These are phyloP conservation scores for Galeopsis tetrahit DNA, from an alignment of 257 asterid species.

Conservation along the genomic window DNA sequence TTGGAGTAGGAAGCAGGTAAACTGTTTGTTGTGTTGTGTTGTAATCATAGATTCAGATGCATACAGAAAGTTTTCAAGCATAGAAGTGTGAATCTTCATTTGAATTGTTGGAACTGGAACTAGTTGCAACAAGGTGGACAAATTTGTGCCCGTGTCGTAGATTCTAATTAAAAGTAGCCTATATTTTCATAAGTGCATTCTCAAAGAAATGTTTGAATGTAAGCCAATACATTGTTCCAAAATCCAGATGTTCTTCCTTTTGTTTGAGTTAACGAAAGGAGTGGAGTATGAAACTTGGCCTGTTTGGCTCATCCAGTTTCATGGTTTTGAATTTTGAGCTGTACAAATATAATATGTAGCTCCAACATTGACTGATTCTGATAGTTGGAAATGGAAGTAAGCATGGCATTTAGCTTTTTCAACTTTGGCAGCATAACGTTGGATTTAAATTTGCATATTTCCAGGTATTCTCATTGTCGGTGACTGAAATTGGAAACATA, in stretches of 20 bases:
- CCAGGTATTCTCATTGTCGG: constrained; percentile 89
- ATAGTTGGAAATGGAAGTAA: constrained; percentile 10
- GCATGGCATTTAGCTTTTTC: constrained; percentile 15
- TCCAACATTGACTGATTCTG: neutral
- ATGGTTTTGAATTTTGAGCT: neutral
- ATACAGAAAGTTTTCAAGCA: neutral
- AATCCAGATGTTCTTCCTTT: neutral
- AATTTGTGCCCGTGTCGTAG: neutral
- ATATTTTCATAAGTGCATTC: neutral
- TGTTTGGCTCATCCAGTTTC: constrained; percentile 16
- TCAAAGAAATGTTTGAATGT: constrained; percentile 1
- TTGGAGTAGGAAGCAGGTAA: constrained; percentile 94
- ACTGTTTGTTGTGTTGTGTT: neutral
- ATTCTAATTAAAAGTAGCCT: neutral
- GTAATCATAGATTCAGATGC: neutral
- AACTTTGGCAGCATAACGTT: neutral
- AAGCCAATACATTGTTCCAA: neutral
- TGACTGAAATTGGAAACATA: constrained; percentile 74
- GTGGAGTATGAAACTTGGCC: constrained; percentile 1
- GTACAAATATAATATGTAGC: neutral
- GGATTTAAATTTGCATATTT: constrained; percentile 34
- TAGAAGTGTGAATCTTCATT: constrained; percentile 5
- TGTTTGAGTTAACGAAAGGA: neutral
- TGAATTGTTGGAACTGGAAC: constrained; percentile 15
- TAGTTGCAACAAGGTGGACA: constrained; percentile 19